These are phyloP conservation scores for Plasmodium reichenowi DNA, from an alignment of 169 alveolate species.

Conservation along the genomic window DNA sequence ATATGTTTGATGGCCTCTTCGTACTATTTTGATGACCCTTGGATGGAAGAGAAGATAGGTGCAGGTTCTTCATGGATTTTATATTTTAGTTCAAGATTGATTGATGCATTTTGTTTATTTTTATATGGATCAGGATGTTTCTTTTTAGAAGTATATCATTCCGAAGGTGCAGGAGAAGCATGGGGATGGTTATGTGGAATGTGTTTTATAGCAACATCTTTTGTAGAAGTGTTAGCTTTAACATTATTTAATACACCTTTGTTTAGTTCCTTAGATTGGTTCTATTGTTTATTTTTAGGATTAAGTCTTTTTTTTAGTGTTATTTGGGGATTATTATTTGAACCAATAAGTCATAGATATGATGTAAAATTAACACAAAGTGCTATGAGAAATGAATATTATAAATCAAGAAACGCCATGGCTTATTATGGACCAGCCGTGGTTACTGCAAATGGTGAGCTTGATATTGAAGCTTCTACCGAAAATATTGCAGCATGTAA, in stretches of 20 bases:
- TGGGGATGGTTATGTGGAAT: conserved; percentile 93
- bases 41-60: conserved; percentile 90
- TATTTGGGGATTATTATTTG: conserved; percentile 92
- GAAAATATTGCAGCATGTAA: conserved; percentile 45
- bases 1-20: conserved; percentile 89
- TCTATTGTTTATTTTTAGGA: conserved; percentile 87
- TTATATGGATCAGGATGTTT: conserved; percentile 90
- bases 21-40: conserved; percentile 89
- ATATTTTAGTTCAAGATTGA: conserved; percentile 87
- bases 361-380: conserved; percentile 93
- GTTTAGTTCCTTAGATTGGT: conserved; percentile 85
- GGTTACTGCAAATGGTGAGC: conserved; percentile 91
- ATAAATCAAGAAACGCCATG: conserved; percentile 94
- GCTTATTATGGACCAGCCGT: conserved; percentile 96
- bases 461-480: conserved; percentile 84
- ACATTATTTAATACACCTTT: conserved; percentile 82
- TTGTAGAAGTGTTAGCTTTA: conserved; percentile 86
- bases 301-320: conserved; percentile 84
- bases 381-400: conserved; percentile 93
- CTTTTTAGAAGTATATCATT: conserved; percentile 92
- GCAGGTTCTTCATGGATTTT: conserved; percentile 90
- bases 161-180: conserved; percentile 94
- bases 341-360: conserved; percentile 90
- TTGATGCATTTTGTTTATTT: conserved; percentile 88
- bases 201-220: conserved; percentile 84